Evolutionary conservation across 768 basidiomycete species (phyloP).

Genomic region (Leucosporidium scottii): DNA sequence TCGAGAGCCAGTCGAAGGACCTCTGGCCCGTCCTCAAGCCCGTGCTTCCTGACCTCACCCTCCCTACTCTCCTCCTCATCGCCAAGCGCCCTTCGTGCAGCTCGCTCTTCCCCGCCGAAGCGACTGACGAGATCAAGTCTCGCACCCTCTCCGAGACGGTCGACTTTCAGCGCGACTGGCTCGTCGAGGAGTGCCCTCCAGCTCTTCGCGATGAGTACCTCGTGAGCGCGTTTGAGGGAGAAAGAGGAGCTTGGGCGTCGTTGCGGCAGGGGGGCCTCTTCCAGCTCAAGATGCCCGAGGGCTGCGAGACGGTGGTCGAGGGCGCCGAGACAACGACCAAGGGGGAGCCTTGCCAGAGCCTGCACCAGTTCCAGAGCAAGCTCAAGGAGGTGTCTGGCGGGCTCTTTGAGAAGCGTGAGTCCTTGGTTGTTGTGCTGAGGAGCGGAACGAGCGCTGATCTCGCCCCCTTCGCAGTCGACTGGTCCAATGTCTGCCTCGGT

Average conservation of each 20-base stretch:
- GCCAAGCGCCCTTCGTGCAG: not conserved
- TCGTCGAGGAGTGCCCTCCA: not conserved
- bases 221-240: not conserved
- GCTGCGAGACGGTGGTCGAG: not conserved
- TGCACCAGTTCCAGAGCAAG: constrained; percentile 6
- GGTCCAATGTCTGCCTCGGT: constrained; percentile 11
- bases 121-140: not conserved
- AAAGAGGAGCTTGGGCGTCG: not conserved
- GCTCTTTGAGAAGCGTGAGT: constrained; percentile 12
- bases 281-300: not conserved
- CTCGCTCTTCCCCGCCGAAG: not conserved
- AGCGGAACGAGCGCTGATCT: not conserved
- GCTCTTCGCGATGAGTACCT: constrained; percentile 7
- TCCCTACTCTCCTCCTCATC: constrained; percentile 11
- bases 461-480: constrained; percentile 8
- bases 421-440: not conserved
- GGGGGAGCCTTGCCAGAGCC: not conserved
- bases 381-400: not conserved
- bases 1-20: not conserved
- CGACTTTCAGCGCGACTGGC: constrained; percentile 11
- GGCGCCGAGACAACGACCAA: not conserved
- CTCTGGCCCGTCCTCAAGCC: not conserved
- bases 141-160: not conserved
- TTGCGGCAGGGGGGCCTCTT: not conserved
- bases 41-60: not conserved